Percentiles rank a stretch among this genome's conserved stretches.
phyloP scores from a whole-genome alignment of 306 rosid species.

The Inga oerstediana region DNA sequence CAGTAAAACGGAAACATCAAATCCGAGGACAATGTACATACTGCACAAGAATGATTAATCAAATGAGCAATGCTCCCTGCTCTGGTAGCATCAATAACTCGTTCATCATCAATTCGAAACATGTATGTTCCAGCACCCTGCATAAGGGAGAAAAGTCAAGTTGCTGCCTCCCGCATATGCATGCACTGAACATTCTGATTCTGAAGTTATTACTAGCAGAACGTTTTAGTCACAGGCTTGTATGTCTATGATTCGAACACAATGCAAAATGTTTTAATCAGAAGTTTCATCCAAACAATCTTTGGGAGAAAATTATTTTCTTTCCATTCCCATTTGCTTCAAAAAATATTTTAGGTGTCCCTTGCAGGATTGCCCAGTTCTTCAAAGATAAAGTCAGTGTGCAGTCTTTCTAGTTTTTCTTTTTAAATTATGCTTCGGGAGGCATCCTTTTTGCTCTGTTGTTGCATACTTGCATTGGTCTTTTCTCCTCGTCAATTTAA shows the following conservation, averaged over 20 bases:
- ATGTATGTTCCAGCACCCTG: constrained; percentile 99
- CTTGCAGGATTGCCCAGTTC: not conserved
- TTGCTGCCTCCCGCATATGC: constrained; percentile 28
- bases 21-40: constrained; percentile 42
- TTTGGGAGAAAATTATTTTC: not conserved
- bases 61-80: constrained; percentile 99
- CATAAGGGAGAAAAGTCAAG: constrained; percentile 34
- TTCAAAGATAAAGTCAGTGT: not conserved
- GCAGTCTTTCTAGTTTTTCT: not conserved
- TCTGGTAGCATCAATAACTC: constrained; percentile 97
- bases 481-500: not conserved
- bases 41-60: constrained; percentile 97
- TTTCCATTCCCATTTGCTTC: not conserved
- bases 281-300: not conserved
- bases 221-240: not conserved
- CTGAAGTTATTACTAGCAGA: not conserved
- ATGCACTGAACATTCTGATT: constrained; percentile 8
- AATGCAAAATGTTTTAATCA: not conserved
- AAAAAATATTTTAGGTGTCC: not conserved
- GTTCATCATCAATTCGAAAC: constrained; percentile 95
- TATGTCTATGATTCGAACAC: not conserved
- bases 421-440: not conserved
- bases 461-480: not conserved
- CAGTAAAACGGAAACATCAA: constrained; percentile 31
- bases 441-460: not conserved